These are phyloP conservation scores for Umbelopsis sp. DNA, from an alignment of 192 early-diverging fungal genomes.

Conservation along the genomic window DNA sequence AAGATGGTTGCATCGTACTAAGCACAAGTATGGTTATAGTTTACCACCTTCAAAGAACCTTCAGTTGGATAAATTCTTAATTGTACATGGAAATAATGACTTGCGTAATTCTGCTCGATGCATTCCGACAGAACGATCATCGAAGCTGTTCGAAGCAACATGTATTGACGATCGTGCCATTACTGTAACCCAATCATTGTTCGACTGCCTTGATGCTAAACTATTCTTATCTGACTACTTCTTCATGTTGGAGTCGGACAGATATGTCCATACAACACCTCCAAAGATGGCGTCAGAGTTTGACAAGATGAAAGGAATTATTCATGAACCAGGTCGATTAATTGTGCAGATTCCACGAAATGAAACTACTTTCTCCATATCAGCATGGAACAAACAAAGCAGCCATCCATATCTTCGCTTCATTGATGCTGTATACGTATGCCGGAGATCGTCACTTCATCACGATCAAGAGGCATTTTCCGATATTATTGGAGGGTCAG, in stretches of 20 bases:
- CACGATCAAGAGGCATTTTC: background rate
- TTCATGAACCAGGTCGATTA: background rate
- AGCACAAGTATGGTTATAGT: too few species aligned
- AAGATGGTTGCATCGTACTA: too few species aligned
- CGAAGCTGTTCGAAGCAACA: too few species aligned
- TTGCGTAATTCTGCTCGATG: too few species aligned
- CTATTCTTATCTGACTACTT: background rate
- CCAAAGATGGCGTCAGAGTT: background rate
- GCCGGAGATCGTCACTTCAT: background rate
- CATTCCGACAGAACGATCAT: too few species aligned
- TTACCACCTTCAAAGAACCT: too few species aligned
- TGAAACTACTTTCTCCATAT: background rate
- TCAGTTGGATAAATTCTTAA: too few species aligned
- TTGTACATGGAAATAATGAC: too few species aligned
- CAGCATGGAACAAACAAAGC: background rate
- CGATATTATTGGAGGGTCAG: background rate
- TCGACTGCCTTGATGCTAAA: too few species aligned
- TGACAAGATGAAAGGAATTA: background rate
- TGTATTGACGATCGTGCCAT: too few species aligned
- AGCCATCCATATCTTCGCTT: background rate
- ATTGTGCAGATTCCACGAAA: background rate
- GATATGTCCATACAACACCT: background rate
- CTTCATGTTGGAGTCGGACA: background rate
- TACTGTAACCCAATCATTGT: too few species aligned
- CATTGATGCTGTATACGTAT: background rate